Evolutionary conservation across 495 filamentous ascomycete genomes (phyloP), one percentile per base, ranked within the genome.

Genomic region (Penicillium flavigenum): DNA sequence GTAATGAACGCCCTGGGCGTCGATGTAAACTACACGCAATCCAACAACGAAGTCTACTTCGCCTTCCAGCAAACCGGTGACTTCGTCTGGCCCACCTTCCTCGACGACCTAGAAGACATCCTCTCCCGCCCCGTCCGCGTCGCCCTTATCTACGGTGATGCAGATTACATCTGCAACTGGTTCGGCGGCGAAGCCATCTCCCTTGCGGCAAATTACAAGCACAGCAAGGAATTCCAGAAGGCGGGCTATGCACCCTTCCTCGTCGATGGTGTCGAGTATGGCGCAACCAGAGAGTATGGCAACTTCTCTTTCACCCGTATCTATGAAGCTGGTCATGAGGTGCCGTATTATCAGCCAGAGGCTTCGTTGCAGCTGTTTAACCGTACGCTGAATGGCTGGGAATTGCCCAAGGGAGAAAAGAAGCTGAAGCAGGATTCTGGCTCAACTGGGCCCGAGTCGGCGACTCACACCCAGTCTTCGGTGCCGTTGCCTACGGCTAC

Each of bases 71-170:
- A 70, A 12, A 86, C 83, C 11, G 72, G 71, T 42, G 76, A 75
- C 61, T 75, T 74, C 39, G 72, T 78, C 53, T 71, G 76, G 57
- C 77, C 72, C 38, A 82, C 79, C 53, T 79, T 79, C 59, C 62
- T 83, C 20, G 76, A 77, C 19, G 76, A 81, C 53, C 65, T 87
- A n/a, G 74, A 75, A 42, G 75, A 80, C 27, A 64, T 86, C 26
- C 71, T 87, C 17, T 57, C 72, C 3, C 72, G 72, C 32, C 79
- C 79, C 5, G 79, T 91, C 50, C 81, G 84, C 44, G 82, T 92
- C 17, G 80, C 83, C 14, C 75, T 91, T 10, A 79, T 89, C 59
- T 89, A 89, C 63, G 88, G 84, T 34, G 81, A 82, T 67, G 71
- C 76, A 34, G 82, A 86, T 50, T 86, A 82, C 54, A 74, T 76